Conservation (phyloP, 2,329 filamentous ascomycete genomes). For the Exophiala viscosa region DNA sequence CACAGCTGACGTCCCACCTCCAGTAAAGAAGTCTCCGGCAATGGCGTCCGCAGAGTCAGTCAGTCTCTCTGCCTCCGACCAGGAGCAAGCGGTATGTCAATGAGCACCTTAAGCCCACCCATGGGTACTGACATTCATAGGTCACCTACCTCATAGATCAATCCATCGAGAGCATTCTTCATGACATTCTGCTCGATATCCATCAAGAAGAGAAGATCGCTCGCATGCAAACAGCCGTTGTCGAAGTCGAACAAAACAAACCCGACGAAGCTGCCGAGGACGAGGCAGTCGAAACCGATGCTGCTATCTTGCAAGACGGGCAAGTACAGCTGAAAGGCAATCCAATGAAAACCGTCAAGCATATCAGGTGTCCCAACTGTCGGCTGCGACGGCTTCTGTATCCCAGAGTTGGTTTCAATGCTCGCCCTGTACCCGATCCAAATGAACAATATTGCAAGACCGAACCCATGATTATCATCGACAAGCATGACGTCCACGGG, state of each 20-base stretch:
- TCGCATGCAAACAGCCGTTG: slow-evolving; percentile 52
- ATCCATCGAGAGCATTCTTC: slow-evolving; percentile 57
- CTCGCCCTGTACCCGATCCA: slow-evolving; percentile 47
- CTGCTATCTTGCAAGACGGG: slow-evolving; percentile 51
- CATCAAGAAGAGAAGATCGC: slow-evolving; percentile 60
- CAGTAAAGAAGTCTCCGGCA: slow-evolving; percentile 10
- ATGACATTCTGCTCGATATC: slow-evolving; percentile 55
- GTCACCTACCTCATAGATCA: slow-evolving; percentile 51
- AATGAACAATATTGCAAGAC: slow-evolving; percentile 54
- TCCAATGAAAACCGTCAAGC: slow-evolving; percentile 55
- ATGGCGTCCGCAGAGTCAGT: slow-evolving; percentile 18
- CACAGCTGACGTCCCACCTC: slow-evolving; percentile 22
- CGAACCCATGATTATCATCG: slow-evolving; percentile 55
- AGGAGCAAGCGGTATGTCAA: slow-evolving; percentile 20
- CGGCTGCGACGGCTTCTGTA: slow-evolving; percentile 58
- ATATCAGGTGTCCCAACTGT: slow-evolving; percentile 59
- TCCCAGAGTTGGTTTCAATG: slow-evolving; percentile 51
- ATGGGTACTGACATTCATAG: slow-evolving; percentile 14
- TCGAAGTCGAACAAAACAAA: slow-evolving; percentile 38
- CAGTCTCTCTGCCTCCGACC: slow-evolving; percentile 16
- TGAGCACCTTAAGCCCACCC: background rate
- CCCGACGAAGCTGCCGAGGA: slow-evolving; percentile 30
- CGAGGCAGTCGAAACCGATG: slow-evolving; percentile 45
- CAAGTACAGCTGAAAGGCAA: slow-evolving; percentile 55
- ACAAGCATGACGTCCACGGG: slow-evolving; percentile 61